These are phyloP conservation scores for Plasmodium reichenowi DNA, from an alignment of 169 alveolate species.

Conservation along the genomic window DNA sequence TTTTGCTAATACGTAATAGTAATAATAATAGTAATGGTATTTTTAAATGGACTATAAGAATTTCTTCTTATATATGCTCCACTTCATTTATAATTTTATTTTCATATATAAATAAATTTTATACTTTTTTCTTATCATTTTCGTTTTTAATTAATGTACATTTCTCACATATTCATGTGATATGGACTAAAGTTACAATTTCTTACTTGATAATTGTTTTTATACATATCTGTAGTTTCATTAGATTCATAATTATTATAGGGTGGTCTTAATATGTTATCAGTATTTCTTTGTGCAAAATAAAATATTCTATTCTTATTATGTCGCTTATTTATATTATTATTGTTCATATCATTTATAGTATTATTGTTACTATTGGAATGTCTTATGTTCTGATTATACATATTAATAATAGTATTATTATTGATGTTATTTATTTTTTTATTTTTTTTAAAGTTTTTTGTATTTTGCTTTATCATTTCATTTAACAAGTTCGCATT, in stretches of 20 bases:
- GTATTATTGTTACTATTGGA: conserved; percentile 11
- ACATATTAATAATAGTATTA: conserved; percentile 7
- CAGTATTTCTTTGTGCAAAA: conserved; percentile 36
- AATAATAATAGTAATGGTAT: too few species aligned
- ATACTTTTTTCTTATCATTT: conserved; percentile 1
- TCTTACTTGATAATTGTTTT: conserved; percentile 39
- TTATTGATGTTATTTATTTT: conserved; percentile 37
- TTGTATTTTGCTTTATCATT: conserved; percentile 57
- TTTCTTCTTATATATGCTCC: too few species aligned
- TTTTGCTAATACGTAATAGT: too few species aligned
- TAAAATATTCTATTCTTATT: conserved; percentile 33
- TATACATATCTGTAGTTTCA: conserved; percentile 46
- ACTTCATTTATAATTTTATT: too few species aligned
- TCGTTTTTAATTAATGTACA: not conserved
- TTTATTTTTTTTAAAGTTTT: conserved; percentile 46
- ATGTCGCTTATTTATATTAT: conserved; percentile 27
- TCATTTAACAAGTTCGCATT: conserved; percentile 65
- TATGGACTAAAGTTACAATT: conserved; percentile 29
- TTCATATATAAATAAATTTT: not conserved
- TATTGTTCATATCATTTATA: conserved; percentile 5
- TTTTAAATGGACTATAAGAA: too few species aligned
- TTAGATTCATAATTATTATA: conserved; percentile 46
- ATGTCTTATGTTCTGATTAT: not conserved
- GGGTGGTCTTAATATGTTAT: conserved; percentile 8
- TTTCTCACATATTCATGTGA: conserved; percentile 32